phyloP scores from a whole-genome alignment of 331 rosid genomes.

The Malus hybrid region DNA sequence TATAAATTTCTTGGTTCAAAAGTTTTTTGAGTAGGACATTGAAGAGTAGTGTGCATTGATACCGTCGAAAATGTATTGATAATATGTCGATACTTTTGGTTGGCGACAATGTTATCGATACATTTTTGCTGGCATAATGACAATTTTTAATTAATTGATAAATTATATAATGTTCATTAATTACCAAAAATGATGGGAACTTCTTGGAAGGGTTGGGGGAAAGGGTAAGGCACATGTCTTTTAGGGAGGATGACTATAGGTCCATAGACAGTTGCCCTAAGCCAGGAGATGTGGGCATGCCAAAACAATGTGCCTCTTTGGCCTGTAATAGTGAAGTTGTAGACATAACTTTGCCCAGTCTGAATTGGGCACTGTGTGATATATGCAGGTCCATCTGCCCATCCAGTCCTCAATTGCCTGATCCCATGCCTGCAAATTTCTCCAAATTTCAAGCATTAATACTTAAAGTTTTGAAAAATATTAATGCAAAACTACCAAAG shows the following conservation, averaged over 20 bases:
- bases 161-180: background rate
- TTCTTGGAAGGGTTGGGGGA: slow-evolving; percentile 57
- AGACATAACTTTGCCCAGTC: slow-evolving; percentile 50
- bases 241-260: slow-evolving; percentile 77
- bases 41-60: no score
- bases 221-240: slow-evolving; percentile 53
- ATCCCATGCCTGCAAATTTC: slow-evolving; percentile 56
- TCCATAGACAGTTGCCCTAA: slow-evolving; percentile 62
- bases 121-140: no score
- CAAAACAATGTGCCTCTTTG: slow-evolving; percentile 77
- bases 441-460: background rate
- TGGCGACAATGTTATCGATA: background rate
- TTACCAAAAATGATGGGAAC: slow-evolving; percentile 63
- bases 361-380: slow-evolving; percentile 79
- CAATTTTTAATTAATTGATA: no score
- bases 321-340: slow-evolving; percentile 63
- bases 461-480: background rate
- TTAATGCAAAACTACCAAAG: background rate
- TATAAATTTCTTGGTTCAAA: background rate
- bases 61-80: background rate
- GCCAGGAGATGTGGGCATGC: slow-evolving; percentile 90
- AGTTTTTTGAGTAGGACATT: no score
- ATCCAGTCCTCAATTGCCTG: slow-evolving; percentile 54
- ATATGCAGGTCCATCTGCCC: slow-evolving; percentile 92
- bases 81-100: background rate